phyloP scores from a whole-genome alignment of 805 yeast species.

The Starmerella stellata region DNA sequence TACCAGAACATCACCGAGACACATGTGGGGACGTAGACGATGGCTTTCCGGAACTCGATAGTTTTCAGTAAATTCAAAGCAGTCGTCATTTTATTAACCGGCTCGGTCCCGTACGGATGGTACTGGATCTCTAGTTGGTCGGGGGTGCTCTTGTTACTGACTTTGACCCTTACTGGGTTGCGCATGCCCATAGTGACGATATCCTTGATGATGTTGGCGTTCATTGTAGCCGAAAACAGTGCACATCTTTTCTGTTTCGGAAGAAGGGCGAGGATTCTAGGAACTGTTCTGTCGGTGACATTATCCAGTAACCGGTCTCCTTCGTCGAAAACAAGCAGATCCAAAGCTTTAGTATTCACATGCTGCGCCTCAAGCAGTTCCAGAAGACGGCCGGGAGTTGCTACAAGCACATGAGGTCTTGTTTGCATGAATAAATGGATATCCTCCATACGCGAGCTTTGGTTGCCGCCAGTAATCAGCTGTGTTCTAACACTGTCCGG shows the following conservation, averaged over 20 bases:
- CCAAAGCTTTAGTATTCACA: conserved; percentile 47
- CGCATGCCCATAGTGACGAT: conserved; percentile 79
- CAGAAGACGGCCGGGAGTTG: conserved; percentile 77
- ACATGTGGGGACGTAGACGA: conserved; percentile 88
- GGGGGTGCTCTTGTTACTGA: conserved; percentile 36
- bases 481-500: conserved; percentile 20
- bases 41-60: conserved; percentile 53
- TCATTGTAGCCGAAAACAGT: conserved; percentile 79
- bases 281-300: conserved; percentile 53
- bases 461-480: conserved; percentile 27
- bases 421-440: conserved; percentile 34
- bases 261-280: conserved; percentile 43
- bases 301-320: conserved; percentile 77
- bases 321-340: conserved; percentile 69
- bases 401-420: conserved; percentile 61
- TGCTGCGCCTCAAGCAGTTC: conserved; percentile 46
- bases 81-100: conserved; percentile 42
- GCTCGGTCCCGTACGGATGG: conserved; percentile 34
- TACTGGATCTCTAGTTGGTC: conserved; percentile 37
- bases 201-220: conserved; percentile 50
- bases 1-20: conserved; percentile 55
- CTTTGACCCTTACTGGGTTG: conserved; percentile 78
- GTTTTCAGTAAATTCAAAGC: conserved; percentile 37
- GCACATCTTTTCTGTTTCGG: conserved; percentile 93
- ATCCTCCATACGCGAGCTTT: conserved; percentile 40